A percentile compares a stretch with the other conserved stretches of the same genome.
These are phyloP conservation scores for Claviceps arundinis DNA, from an alignment of 2,329 filamentous ascomycete genomes.

Conservation along the genomic window DNA sequence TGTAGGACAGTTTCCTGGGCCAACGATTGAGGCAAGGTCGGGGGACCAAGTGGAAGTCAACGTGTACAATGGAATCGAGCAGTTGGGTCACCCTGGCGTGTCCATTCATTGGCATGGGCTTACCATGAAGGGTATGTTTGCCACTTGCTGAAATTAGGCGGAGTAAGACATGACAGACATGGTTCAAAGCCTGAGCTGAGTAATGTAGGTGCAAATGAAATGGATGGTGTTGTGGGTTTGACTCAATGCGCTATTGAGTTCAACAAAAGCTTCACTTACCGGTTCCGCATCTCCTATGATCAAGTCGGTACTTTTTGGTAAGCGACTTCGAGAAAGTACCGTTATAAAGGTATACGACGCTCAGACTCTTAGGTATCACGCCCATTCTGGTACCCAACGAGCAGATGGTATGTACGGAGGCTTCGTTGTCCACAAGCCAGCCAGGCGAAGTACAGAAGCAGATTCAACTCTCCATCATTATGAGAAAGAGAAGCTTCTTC, in stretches of 20 bases:
- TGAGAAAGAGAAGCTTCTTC: conserved; percentile 21
- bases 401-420: conserved; percentile 11
- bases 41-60: conserved; percentile 29
- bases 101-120: conserved; percentile 58
- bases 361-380: conserved; percentile 38
- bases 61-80: conserved; percentile 24
- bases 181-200: not conserved
- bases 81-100: conserved; percentile 19
- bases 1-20: conserved; percentile 26
- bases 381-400: conserved; percentile 40
- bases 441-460: conserved; percentile 15
- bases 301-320: conserved; percentile 48
- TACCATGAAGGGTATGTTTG: conserved; percentile 37
- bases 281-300: conserved; percentile 39
- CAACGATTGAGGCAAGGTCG: conserved; percentile 29
- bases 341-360: not conserved
- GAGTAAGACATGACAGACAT: not conserved
- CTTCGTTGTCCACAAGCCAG: conserved; percentile 21
- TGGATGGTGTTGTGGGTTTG: conserved; percentile 52
- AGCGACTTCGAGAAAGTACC: not conserved
- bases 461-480: conserved; percentile 11
- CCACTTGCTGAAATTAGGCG: no score
- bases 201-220: conserved; percentile 28
- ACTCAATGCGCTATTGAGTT: conserved; percentile 48
- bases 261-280: conserved; percentile 35